These are phyloP conservation scores for Nemania diffusa DNA, from an alignment of 2,329 filamentous ascomycete species.

Conservation along the genomic window DNA sequence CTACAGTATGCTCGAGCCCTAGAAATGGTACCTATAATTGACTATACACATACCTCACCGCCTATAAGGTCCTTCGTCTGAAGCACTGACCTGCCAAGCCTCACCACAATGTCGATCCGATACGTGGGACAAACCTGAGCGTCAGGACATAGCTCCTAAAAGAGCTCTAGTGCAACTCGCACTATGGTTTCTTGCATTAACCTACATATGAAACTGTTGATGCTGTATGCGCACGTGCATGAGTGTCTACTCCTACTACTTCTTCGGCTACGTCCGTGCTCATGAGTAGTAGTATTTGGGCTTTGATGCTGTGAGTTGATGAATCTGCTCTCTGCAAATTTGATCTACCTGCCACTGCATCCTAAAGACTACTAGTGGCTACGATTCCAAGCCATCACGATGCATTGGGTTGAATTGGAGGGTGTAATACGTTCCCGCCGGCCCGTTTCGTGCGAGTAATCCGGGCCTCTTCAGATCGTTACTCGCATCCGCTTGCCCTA, in stretches of 20 bases:
- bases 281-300: conserved; percentile 3
- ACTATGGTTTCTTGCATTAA: conserved; percentile 4
- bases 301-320: background rate
- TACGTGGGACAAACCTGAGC: conserved; percentile 12
- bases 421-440: conserved; percentile 25
- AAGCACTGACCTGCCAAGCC: conserved; percentile 32
- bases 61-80: conserved; percentile 8
- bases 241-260: conserved; percentile 1
- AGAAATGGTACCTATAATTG: conserved; percentile 1
- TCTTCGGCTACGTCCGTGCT: background rate
- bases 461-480: conserved; percentile 15
- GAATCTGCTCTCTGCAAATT: background rate
- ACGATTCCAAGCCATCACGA: conserved; percentile 5
- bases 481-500: conserved; percentile 8
- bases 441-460: conserved; percentile 30
- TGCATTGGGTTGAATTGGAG: background rate
- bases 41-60: conserved; percentile 6
- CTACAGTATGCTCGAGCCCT: background rate
- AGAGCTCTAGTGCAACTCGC: conserved; percentile 6
- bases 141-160: conserved; percentile 28
- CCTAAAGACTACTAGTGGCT: background rate
- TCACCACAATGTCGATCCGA: conserved; percentile 18
- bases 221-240: conserved; percentile 21
- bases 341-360: conserved; percentile 1
- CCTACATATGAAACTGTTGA: conserved; percentile 23